Evolutionary conservation across 1,139 yeast species (phyloP), one percentile per base, ranked within the genome.

Genomic region (Candida gigantensis): DNA sequence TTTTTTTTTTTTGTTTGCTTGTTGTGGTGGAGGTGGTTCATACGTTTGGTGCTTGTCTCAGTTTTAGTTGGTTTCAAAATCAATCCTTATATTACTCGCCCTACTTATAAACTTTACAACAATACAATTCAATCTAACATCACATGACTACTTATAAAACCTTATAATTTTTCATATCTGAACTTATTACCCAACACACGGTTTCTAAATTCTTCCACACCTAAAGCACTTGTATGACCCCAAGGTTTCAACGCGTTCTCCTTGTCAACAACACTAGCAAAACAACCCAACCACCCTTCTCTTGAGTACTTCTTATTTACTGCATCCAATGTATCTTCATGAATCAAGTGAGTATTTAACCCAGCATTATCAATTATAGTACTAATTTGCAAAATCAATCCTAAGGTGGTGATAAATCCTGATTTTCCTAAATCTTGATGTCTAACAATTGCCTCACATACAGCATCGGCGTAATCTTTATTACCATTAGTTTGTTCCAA

Each of bases 321-420:
- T 6, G 52, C 57, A 42, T 57, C 57, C 32, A 65, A 47, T 4
- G 69, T 63, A 25, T 57, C 60, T 8, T 37, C 39, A 42, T 65
- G 68, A 30, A 64, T 57, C 40, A 57, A 59, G 19, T 63, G 55
- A 15, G 53, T 49, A 42, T 65, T 50, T 28, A 51, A 42, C 2
- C 70, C 70, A n/a, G 63, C 67, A 36, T 65, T 65, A 46, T 65
- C 71, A 37, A 64, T 53, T 28, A 64, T 61, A 26, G 70, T 65
- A 11, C 64, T 51, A 24, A 64, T 56, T 43, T 65, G 71, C 32
- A 65, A 47, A 28, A 65, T 60, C 31, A 65, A 51, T 1, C 71
- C 70, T 39, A 65, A 52, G 2, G 63, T 52, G n/a, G 71, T 64
- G 39, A 65, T 65, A 40, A 46, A 59, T 3, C 70, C 70, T 2